Conservation (phyloP, 441 rosid species). For the Macaranga tanarius region DNA sequence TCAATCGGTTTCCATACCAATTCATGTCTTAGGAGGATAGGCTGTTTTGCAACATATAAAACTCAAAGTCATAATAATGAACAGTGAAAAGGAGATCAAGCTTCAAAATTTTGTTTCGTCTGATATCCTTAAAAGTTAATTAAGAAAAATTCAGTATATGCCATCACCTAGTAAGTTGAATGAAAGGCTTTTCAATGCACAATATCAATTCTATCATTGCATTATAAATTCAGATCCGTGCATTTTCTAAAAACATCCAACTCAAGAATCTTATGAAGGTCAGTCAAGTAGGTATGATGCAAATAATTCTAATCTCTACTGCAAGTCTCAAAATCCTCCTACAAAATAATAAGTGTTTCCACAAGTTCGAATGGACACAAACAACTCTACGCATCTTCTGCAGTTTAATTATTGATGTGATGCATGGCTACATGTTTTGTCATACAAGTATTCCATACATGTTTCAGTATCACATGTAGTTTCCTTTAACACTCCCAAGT, state of each 20-base stretch:
- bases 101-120: not conserved
- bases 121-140: not conserved
- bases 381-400: not conserved
- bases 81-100: not conserved
- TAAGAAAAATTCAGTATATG: not conserved
- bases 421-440: not conserved
- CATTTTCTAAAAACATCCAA: not conserved
- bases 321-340: not conserved
- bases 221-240: not conserved
- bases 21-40: not conserved
- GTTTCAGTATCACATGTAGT: not conserved
- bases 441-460: not conserved
- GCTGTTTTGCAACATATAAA: not conserved
- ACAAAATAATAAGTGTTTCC: not conserved
- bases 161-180: not conserved
- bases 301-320: not conserved
- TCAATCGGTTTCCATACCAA: not conserved
- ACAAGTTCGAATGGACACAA: not conserved
- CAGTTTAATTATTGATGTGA: slow-evolving; percentile 3
- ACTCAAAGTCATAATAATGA: not conserved
- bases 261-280: not conserved
- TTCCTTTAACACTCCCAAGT: not conserved
- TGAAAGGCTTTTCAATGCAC: not conserved
- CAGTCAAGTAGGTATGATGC: not conserved
- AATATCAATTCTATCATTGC: not conserved